A percentile compares a stretch with the other conserved stretches of the same genome.
Evolutionary conservation across 2,329 filamentous ascomycete species (phyloP).

Genomic region (Penicillium sp.): DNA sequence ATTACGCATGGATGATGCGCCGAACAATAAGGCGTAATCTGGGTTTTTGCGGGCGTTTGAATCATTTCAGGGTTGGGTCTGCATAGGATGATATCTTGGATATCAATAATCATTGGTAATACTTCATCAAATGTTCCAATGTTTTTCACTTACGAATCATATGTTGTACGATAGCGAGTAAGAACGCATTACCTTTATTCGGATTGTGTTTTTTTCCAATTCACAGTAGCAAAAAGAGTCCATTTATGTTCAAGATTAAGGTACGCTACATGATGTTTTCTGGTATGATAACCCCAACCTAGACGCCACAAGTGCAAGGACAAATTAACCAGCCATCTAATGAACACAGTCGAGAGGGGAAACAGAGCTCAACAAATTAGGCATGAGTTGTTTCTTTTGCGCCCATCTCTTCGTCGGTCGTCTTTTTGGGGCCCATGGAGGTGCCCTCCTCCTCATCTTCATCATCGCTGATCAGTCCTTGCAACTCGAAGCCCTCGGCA

Average conservation of each 20-base stretch:
- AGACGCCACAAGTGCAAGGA: background rate
- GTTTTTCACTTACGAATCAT: conserved; percentile 1
- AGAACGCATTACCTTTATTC: background rate
- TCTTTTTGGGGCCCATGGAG: conserved; percentile 28
- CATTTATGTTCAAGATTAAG: background rate
- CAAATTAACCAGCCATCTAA: background rate
- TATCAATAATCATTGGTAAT: background rate
- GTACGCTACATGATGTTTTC: background rate
- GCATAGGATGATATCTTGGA: background rate
- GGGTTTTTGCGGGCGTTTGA: background rate
- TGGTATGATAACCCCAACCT: background rate
- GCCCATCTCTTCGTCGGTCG: conserved; percentile 4
- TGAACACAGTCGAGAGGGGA: background rate
- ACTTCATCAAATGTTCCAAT: background rate
- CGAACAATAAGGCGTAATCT: background rate
- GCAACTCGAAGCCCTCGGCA: conserved; percentile 90
- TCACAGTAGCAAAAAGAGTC: background rate
- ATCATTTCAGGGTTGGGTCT: background rate
- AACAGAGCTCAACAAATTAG: background rate
- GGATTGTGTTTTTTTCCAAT: background rate
- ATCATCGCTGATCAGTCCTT: conserved; percentile 85
- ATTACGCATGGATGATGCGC: background rate
- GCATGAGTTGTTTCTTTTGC: conserved; percentile 15
- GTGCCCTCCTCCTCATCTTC: conserved; percentile 57
- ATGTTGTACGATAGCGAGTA: conserved; percentile 9